Evolutionary conservation across 345 rosid species (phyloP).

Genomic region (Gossypium raimondii): DNA sequence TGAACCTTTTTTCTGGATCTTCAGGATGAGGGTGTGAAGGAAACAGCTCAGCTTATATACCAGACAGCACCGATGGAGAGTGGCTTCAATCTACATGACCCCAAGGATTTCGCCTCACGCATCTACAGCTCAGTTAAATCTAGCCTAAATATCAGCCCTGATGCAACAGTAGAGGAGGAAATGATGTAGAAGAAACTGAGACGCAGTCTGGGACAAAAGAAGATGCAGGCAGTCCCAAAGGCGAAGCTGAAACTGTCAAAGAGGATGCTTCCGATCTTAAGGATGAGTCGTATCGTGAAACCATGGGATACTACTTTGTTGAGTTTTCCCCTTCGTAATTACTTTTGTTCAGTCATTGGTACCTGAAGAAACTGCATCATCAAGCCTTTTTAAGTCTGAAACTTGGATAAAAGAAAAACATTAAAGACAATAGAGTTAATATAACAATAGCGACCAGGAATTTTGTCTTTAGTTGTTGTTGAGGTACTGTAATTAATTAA

Average conservation of each 20-base stretch:
- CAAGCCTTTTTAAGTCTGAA: slow-evolving; percentile 15
- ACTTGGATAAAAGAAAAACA: slow-evolving; percentile 4
- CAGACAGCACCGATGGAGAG: slow-evolving; percentile 96
- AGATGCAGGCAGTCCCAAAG: slow-evolving; percentile 20
- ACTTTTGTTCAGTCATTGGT: neutral
- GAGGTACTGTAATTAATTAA: slow-evolving; percentile 4
- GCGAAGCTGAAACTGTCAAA: slow-evolving; percentile 27
- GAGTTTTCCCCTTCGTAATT: neutral
- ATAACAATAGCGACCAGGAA: slow-evolving; percentile 19
- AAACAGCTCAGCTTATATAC: slow-evolving; percentile 84
- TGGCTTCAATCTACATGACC: slow-evolving; percentile 71
- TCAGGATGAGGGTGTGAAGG: slow-evolving; percentile 71
- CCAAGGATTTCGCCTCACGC: slow-evolving; percentile 81
- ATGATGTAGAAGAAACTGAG: slow-evolving; percentile 56
- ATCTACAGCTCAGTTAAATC: slow-evolving; percentile 76
- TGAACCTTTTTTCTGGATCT: neutral
- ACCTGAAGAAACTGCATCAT: slow-evolving; percentile 4
- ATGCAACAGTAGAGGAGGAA: slow-evolving; percentile 76
- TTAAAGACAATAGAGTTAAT: slow-evolving; percentile 16
- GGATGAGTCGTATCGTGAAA: slow-evolving; percentile 44
- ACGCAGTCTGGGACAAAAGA: slow-evolving; percentile 38
- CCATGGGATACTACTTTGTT: neutral
- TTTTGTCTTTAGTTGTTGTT: slow-evolving; percentile 21
- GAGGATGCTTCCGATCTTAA: slow-evolving; percentile 33
- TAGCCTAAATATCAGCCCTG: slow-evolving; percentile 66